Conservation (phyloP, 2,329 filamentous ascomycete genomes). For the Pestalotiopsis sp. region DNA sequence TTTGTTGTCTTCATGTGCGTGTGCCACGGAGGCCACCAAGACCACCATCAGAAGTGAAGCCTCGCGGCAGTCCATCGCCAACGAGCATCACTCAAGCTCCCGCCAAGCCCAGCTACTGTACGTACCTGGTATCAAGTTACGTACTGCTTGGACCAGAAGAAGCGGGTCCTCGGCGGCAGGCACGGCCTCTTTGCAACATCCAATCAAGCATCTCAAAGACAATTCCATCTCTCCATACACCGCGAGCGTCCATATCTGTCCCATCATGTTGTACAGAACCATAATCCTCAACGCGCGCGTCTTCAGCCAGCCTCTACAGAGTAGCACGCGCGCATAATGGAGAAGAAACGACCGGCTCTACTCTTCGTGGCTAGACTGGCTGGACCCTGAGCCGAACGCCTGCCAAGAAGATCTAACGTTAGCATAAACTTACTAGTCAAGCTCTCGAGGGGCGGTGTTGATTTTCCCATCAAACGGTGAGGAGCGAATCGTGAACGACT, state of each 20-base stretch:
- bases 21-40: too few relatives aligned
- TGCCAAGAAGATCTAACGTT: neutral
- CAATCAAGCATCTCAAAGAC: too few relatives aligned
- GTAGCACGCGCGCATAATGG: neutral
- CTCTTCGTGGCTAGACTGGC: neutral
- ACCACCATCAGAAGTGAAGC: too few relatives aligned
- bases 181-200: too few relatives aligned
- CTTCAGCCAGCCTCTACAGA: neutral
- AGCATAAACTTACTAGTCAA: neutral
- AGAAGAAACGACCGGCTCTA: neutral
- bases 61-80: too few relatives aligned
- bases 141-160: too few relatives aligned
- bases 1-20: too few relatives aligned
- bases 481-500: neutral
- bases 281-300: neutral
- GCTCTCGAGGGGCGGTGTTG: conserved; percentile 3
- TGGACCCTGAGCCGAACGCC: conserved; percentile 1
- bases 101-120: too few relatives aligned
- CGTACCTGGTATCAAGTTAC: too few relatives aligned
- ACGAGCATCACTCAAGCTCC: too few relatives aligned
- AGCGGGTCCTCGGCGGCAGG: too few relatives aligned
- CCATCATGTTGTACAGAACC: neutral
- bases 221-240: neutral
- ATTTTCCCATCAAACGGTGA: neutral
- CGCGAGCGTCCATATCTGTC: neutral